phyloP scores from a whole-genome alignment of 805 yeast species.

The Lipomyces kockii region DNA sequence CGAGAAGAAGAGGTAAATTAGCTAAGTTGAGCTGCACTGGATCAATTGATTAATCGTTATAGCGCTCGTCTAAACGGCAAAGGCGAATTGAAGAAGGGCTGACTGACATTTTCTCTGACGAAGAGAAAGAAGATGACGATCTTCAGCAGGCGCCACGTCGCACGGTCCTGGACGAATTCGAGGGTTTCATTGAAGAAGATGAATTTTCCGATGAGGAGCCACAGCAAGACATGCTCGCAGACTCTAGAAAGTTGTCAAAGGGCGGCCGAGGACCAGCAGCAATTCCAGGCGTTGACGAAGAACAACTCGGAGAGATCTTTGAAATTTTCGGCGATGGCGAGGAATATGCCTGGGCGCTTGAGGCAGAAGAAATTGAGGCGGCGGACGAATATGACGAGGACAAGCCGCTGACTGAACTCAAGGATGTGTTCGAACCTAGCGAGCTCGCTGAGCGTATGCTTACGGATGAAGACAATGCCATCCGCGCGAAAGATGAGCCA shows the following conservation, averaged over 20 bases:
- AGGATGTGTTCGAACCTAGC: conserved; percentile 92
- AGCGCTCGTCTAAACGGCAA: conserved; percentile 45
- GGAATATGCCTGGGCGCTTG: conserved; percentile 97
- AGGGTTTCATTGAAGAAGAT: conserved; percentile 96
- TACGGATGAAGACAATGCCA: conserved; percentile 87
- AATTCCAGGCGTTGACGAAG: conserved; percentile 70
- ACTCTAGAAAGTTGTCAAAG: conserved; percentile 7
- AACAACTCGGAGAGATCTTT: conserved; percentile 86
- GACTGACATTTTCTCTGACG: conserved; percentile 70
- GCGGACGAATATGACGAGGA: conserved; percentile 45
- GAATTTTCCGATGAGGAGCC: conserved; percentile 90
- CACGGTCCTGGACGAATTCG: conserved; percentile 75
- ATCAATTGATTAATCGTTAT: neutral
- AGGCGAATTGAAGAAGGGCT: conserved; percentile 52
- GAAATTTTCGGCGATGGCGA: conserved; percentile 97
- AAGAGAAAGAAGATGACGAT: conserved; percentile 45
- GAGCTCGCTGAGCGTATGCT: conserved; percentile 89
- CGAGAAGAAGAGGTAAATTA: conserved; percentile 7
- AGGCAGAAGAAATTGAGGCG: conserved; percentile 75
- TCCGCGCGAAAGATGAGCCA: conserved; percentile 86
- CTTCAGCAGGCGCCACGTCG: conserved; percentile 42
- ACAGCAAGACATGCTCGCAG: conserved; percentile 30
- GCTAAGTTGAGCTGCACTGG: neutral
- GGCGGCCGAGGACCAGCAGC: conserved; percentile 39
- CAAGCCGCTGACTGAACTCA: conserved; percentile 49